Base-by-base conservation (phyloP, 805 yeast genomes). In the Teunomyces kruisii region DNA sequence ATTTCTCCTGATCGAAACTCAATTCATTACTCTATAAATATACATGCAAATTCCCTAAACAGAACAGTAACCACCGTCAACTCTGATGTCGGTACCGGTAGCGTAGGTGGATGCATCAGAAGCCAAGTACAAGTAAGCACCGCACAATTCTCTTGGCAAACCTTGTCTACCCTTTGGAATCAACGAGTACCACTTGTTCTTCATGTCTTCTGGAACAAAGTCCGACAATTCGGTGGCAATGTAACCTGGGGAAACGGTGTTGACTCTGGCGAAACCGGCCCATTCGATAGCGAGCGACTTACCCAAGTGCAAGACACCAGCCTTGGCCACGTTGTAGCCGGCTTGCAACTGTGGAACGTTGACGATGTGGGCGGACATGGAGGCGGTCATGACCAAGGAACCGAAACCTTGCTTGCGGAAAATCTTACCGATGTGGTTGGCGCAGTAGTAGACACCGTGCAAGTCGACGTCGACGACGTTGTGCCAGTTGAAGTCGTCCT, bases 311-410 rank as follows among this genome's bases (percentile, higher is more conserved):
- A 83, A 61, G 22, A 87, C 83, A 9, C 83, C 96, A 32, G 96
- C 96, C 73, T 88, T 89, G 54, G 90, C 86, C 12, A 89, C 88
- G 59, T 88, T 88, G 72, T 88, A 88, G 32, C 86, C 81, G 10
- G 96, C 86, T 69, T 89, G 96, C 61, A 81, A 73, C 65, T 90
- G 94, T 17, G 97, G 97, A 50, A 82, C 80, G 65, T 89, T 89
- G 56, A 82, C 94, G 56, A 90, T 83, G 68, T 84, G 89, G 12
- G 88, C 96, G 22, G 94, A 85, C 87, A 89, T 89, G 32, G 96
- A 87, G 4, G 95, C 90, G 4, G 97, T 89, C 65, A 86, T 76
- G 54, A 89, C 81, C 55, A 90, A 73, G 1, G 95, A 84, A 27
- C 97, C 96, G 47, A 65, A 67, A 13, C 87, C 86, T 59, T 86